Base-by-base conservation (phyloP, 805 yeast species). In the Nakazawaea peltata region DNA sequence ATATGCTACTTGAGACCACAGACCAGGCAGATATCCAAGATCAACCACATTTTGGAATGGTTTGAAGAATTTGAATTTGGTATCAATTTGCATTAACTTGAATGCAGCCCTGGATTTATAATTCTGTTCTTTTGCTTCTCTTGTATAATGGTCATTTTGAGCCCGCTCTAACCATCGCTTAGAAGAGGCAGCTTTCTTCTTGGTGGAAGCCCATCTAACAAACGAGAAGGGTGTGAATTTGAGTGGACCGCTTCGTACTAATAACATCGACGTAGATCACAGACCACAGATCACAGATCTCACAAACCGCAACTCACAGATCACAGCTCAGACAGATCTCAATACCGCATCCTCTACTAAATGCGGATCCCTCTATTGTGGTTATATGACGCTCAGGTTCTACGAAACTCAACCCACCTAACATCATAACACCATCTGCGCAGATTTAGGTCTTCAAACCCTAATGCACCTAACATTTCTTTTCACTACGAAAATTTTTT, bases 1-100 rank as follows among this genome's bases (percentile, higher is more conserved):
- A 7, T 70, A 58, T 0, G 90, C 88, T 1, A 85, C 88, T 51
- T 86, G 95, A 7, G 90, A 74, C 96, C 96, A 86, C 3, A 95
- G 87, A 0, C 96, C 96, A 0, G 96, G 96, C 0, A 95, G 94
- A 54, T 77, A 87, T 0, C 96, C 95, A 30, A 92, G 60, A 59
- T 92, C 98, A 4, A 92, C 74, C 1, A 92, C 81, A 28, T 75
- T 71, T 44, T 60, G 66, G 40, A 48, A 50, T 34, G 2, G 33
- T 65, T 58, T 55, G 53, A 90, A 77, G 2, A 92, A 41, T 22
- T 63, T 54, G 56, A 65, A 82, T 46, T 71, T 75, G 12, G 74
- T 63, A 51, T 88, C 77, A 9, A 92, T 66, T 50, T 90, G 94
- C 16, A 77, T 54, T 23, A 92, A 62, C 50, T 92, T 92, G 60